Evolutionary conservation across 306 rosid species (phyloP), one percentile per base, ranked within the genome.

Genomic region (Prunus kanzakura): DNA sequence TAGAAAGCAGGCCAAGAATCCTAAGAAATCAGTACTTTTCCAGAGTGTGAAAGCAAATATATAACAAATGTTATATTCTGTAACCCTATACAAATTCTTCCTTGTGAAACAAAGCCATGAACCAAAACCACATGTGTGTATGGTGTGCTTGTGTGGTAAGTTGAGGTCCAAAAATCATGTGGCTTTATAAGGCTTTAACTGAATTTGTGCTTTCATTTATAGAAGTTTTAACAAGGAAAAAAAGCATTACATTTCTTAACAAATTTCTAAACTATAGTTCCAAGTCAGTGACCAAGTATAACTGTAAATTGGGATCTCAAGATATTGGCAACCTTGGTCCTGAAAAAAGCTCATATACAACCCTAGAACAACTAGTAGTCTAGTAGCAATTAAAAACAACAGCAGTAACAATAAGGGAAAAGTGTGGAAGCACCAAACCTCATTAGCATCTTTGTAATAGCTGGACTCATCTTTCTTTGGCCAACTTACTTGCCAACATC

Each of bases 401-500:
- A 10, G 71, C 2, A 18, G 18, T 19, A 4, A 43, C 3, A 71
- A 3, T 2, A 23, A 51, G 23, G 29, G 20, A 14, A 22, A 32
- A 67, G 47, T 49, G 64, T 8, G 62, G 35, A 72, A 76, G 35
- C 76, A 78, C 25, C 20, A 58, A 11, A 87, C 90, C 88, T 87
- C 90, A 49, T 84, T 87, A 58, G 90, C 90, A 77, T 87, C 90
- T 82, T 87, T 84, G 75, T 69, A 87, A 78, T 47, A 72, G 64
- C 80, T 57, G 74, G 10, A 29, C 11, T 82, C 81, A 15, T 84
- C 79, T 84, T 79, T 87, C 80, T 84, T 73, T 12, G 88, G 90
- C 86, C 88, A 87, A 23, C 58, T 60, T 73, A 87, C 90, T 78
- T 71, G 81, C 86, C 86, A 79, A 71, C 90, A 87, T 78, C 90